Evolutionary conservation across 179 eudicot genomes (phyloP).

Genomic region (Beta macrorhiza): DNA sequence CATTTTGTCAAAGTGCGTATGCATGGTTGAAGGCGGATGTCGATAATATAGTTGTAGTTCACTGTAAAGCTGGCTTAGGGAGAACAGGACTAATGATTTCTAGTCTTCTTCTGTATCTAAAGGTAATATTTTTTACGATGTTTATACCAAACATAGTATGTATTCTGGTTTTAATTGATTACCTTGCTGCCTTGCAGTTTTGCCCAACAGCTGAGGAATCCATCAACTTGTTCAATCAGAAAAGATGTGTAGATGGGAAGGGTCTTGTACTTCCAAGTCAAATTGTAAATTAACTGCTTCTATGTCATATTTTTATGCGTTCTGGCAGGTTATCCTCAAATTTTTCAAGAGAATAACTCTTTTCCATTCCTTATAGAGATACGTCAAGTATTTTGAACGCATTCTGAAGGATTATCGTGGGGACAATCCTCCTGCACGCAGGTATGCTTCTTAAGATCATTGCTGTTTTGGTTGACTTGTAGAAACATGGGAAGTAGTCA

Average conservation of each 20-base stretch:
- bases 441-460: conserved; percentile 46
- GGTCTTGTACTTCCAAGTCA: conserved; percentile 96
- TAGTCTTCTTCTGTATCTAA: conserved; percentile 83
- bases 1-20: conserved; percentile 90
- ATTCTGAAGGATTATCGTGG: conserved; percentile 62
- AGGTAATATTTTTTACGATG: conserved; percentile 47
- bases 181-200: conserved; percentile 48
- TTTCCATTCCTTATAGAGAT: conserved; percentile 52
- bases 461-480: neutral
- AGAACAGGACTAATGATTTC: conserved; percentile 96
- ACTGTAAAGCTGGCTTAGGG: conserved; percentile 96
- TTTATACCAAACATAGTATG: neutral
- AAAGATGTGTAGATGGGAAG: conserved; percentile 95
- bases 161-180: conserved; percentile 17
- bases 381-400: conserved; percentile 95
- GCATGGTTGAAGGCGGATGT: conserved; percentile 92
- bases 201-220: conserved; percentile 96
- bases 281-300: conserved; percentile 62
- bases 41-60: conserved; percentile 88
- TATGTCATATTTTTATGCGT: conserved; percentile 9
- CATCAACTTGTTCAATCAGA: conserved; percentile 88
- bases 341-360: conserved; percentile 11
- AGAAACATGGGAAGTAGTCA: too few relatives aligned
- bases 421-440: conserved; percentile 75
- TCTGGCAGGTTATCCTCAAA: conserved; percentile 18